Base-by-base conservation (phyloP, 148 eudicot species). In the Agrostemma githago region DNA sequence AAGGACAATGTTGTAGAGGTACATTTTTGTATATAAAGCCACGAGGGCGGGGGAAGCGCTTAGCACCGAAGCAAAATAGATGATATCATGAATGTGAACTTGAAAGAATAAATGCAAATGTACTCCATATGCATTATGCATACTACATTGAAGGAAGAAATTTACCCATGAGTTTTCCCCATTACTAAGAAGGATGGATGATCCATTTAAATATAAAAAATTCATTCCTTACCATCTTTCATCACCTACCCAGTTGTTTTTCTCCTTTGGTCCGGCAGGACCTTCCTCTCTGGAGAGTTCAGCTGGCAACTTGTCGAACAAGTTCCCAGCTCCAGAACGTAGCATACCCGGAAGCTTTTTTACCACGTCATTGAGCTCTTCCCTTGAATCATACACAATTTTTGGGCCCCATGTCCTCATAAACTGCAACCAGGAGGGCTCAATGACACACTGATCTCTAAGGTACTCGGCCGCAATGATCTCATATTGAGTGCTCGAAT, bases 181-280 rank as follows among this genome's bases (percentile, higher is more conserved):
- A n/a, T 7, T 11, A 46, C 9, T 48, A 48, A 8, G 54, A 48
- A 51, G 3, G 56, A 51, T 51, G 14, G 56, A 51, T 51, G 1
- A 15, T 51, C 14, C 56, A 8, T 12, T 51, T 51, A 51, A 11
- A 12, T 51, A 12, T 51, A 51, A 51, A 4, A 11, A 51, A 4
- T 51, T 51, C 56, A 43, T 61, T 21, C n/a, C 51, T 79, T 85
- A 91, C 79, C 89, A 91, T 80, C 91, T 82, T 76, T 92, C 99
- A 69, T 95, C 97, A 19, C 92, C 97, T 43, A 74, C 42, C 99
- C 99, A 95, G 56, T 92, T 92, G 79, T 89, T 86, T 88, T 95
- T 95, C 88, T 95, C 96, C 85, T 95, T 95, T 0, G 98, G 98
- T 53, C 98, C 98, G 17, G 90, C 90, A 34, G 96, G 97, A 9